Base-by-base conservation (phyloP, 2,329 filamentous ascomycete species). In the Cladophialophora chaetospira region DNA sequence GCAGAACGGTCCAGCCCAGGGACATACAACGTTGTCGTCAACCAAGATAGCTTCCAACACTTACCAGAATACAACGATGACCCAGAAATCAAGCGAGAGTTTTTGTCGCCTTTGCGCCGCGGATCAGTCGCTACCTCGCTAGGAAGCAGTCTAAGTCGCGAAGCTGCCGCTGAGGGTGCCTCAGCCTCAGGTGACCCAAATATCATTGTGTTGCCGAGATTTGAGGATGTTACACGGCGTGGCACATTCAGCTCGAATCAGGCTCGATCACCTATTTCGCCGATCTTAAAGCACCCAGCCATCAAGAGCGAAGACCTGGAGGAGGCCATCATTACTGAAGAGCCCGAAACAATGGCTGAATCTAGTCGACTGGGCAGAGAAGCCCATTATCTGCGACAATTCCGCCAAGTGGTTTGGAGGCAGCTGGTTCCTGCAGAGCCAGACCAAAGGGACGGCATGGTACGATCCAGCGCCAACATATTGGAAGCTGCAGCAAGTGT, bases 21-120 rank as follows among this genome's bases (percentile, higher is more conserved):
- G 13, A 82, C 80, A 1, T 84, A 79, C 66, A 74, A 79, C 65
- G 79, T 84, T 17, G 71, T 84, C 17, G 75, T 79, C 53, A 80
- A 81, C 36, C 80, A 77, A 4, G 73, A 77, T 13, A 83, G 79
- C 66, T 84, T 85, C 64, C 71, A 73, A 23, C 70, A 74, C 26
- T 68, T 80, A 6, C 77, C 80, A 3, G 80, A 83, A 63, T 82
- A 82, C 65, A 71, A 70, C 60, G 71, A 73, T 28, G 70, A 72
- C 25, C 56, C 60, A 5, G 69, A 73, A 17, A 66, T 63, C 54
- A 65, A 64, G 38, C 68, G 58, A 55, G 63, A 64, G 52, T 52
- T 56, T 52, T 46, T 58, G 38, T 61, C 62, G 42, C 61, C 59
- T 43, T 55, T 65, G 42, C 65, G 65, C 33, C 61, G 66, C 53